A percentile compares a stretch with the other conserved stretches of the same genome.
Evolutionary conservation across 2,329 filamentous ascomycete species (phyloP).

Genomic region (Fusarium sp.): DNA sequence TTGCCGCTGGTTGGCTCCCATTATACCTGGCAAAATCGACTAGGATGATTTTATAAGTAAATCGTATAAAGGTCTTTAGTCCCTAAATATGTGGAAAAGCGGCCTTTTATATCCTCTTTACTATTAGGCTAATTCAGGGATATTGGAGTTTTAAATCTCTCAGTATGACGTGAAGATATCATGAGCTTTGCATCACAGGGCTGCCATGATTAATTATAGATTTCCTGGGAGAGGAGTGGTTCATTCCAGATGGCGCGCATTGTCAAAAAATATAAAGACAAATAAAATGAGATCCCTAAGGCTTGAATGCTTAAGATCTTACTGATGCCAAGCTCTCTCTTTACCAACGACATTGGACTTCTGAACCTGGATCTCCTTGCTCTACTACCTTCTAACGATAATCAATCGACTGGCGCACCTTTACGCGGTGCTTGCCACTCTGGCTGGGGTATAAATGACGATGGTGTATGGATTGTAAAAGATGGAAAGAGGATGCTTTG

Average conservation of each 20-base stretch:
- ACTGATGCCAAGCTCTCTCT: background rate
- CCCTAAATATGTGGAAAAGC: background rate
- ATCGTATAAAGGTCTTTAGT: background rate
- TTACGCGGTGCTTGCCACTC: background rate
- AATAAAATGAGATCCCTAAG: background rate
- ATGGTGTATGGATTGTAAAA: constrained; percentile 18
- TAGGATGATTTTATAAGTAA: background rate
- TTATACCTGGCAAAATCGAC: background rate
- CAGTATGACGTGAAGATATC: background rate
- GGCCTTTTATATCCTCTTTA: background rate
- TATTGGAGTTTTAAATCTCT: background rate
- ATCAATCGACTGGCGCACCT: background rate
- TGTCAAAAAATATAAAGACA: background rate
- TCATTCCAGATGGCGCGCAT: background rate
- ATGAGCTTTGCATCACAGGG: background rate
- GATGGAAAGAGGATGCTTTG: constrained; percentile 26
- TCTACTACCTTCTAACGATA: background rate
- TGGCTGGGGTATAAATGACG: background rate
- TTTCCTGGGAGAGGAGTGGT: background rate
- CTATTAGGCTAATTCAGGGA: background rate
- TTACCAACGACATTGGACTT: background rate
- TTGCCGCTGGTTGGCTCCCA: background rate
- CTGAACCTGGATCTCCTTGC: background rate
- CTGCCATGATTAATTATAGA: background rate
- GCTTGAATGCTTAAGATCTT: background rate